Evolutionary conservation across 2,329 filamentous ascomycete species (phyloP), one percentile per base, ranked within the genome.

Genomic region (Xylaria sp.): DNA sequence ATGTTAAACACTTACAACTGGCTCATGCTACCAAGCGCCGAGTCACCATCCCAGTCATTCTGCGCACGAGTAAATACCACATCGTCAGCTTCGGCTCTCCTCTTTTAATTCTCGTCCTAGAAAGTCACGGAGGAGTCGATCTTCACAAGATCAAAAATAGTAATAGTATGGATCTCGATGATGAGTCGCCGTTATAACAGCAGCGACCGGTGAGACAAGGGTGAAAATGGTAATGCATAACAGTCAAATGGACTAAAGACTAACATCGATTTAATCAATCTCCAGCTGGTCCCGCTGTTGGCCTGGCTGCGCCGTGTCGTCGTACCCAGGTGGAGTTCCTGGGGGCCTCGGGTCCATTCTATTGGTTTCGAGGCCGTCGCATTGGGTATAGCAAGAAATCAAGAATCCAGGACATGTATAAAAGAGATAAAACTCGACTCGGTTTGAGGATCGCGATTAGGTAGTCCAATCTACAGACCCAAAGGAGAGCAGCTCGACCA

Each of bases 1-100:
- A 28, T 33, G 7, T 48, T 49, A 8, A 15, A 60, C n/a, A 71
- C 74, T 66, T 66, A 75, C 74, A 67, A 62, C n/a, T 60, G 58
- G 62, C 71, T 76, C 71, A 75, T 73, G 54, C 71, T 69, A 2
- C 72, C 74, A 2, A 76, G 39, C 13, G 74, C 74, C 4, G 73
- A 75, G 62, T 76, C 74, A 10, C 66, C 48, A 39, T 76, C 74
- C 73, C 68, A 76, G 31, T 62, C 41, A 52, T 64, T 51, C 72
- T 73, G 41, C 72, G 57, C n/a, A 52, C 10, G 15, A 20, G 28
- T 31, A 43, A 59, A 49, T 12, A 49, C 23, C 13, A 49, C 4
- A 2, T 43, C 15, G 48, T 63, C 43, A 70, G 58, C 36, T 66
- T 43, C 33, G n/a, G 31, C 2, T 18, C 20, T 54, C 51, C 36